phyloP scores from a whole-genome alignment of 768 basidiomycete species.

The Tulasnella sp. region DNA sequence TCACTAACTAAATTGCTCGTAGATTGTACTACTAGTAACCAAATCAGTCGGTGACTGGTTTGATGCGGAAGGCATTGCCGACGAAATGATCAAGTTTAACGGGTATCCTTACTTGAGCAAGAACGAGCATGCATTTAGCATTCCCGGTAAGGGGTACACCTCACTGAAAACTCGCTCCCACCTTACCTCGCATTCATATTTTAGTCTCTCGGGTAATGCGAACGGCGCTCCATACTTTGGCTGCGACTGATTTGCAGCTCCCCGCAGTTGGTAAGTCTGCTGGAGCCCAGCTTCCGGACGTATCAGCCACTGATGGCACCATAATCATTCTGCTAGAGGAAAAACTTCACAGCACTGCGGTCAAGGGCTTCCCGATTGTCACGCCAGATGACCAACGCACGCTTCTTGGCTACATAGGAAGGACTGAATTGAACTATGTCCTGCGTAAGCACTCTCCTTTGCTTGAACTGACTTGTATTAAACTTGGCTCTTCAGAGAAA shows the following conservation, averaged over 20 bases:
- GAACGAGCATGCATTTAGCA: conserved; percentile 87
- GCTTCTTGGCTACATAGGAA: conserved; percentile 82
- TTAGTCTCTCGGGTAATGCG: conserved; percentile 75
- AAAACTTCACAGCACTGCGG: conserved; percentile 63
- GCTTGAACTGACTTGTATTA: neutral
- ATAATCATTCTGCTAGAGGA: conserved; percentile 49
- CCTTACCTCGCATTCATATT: neutral
- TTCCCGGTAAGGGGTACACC: conserved; percentile 59
- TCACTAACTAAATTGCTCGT: conserved; percentile 19
- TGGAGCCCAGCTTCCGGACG: neutral
- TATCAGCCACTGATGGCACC: neutral
- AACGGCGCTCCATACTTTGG: conserved; percentile 67
- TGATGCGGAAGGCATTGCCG: conserved; percentile 90
- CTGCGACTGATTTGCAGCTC: conserved; percentile 70
- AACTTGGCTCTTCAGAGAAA: conserved; percentile 47
- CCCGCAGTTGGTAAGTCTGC: conserved; percentile 66
- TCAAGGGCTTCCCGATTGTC: conserved; percentile 91
- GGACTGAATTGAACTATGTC: conserved; percentile 80
- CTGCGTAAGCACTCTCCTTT: conserved; percentile 53
- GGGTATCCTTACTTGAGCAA: conserved; percentile 97
- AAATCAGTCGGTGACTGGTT: conserved; percentile 96
- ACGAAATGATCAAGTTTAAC: conserved; percentile 95
- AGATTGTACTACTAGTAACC: conserved; percentile 95
- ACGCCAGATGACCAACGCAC: conserved; percentile 56
- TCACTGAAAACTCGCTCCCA: conserved; percentile 5